Conservation (phyloP, 768 basidiomycete genomes). For the Mycena capillaripes region DNA sequence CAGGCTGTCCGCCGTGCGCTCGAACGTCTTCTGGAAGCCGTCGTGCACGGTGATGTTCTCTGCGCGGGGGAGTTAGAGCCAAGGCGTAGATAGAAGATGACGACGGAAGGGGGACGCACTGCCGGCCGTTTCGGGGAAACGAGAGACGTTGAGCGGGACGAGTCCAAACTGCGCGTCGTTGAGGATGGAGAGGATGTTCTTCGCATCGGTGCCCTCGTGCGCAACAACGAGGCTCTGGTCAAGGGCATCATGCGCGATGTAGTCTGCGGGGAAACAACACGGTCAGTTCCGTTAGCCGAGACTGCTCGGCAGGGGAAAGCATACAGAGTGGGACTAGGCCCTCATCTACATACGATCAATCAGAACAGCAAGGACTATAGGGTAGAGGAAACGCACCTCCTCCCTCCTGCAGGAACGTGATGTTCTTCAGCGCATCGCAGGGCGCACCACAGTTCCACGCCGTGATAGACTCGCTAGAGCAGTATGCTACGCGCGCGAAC, state of each 20-base stretch:
- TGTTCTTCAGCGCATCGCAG: slow-evolving; percentile 15
- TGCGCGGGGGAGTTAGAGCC: not conserved
- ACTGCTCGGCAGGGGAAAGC: not conserved
- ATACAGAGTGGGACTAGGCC: slow-evolving; percentile 47
- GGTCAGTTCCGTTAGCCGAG: too few species aligned
- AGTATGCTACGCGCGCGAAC: slow-evolving; percentile 56
- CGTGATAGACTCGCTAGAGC: slow-evolving; percentile 46
- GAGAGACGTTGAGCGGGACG: slow-evolving; percentile 45
- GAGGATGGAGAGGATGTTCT: slow-evolving; percentile 53
- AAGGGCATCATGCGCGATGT: slow-evolving; percentile 52
- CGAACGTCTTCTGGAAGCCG: slow-evolving; percentile 53
- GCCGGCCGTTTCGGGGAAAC: slow-evolving; percentile 45
- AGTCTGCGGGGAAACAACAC: slow-evolving; percentile 43
- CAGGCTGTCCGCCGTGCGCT: slow-evolving; percentile 52
- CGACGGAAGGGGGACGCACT: slow-evolving; percentile 38
- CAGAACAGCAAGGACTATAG: not conserved
- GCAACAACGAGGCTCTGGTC: slow-evolving; percentile 55
- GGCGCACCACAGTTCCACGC: slow-evolving; percentile 38
- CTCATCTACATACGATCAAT: slow-evolving; percentile 39
- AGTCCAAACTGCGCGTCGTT: slow-evolving; percentile 52
- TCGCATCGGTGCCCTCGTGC: slow-evolving; percentile 56
- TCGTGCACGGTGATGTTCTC: slow-evolving; percentile 50
- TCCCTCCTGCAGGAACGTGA: slow-evolving; percentile 43
- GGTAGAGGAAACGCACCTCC: slow-evolving; percentile 46
- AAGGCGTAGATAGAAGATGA: too few species aligned